Evolutionary conservation across 225 moss, liverwort and hornwort genomes (phyloP), one percentile per base, ranked within the genome.

Genomic region (Pleurozium schreberi): DNA sequence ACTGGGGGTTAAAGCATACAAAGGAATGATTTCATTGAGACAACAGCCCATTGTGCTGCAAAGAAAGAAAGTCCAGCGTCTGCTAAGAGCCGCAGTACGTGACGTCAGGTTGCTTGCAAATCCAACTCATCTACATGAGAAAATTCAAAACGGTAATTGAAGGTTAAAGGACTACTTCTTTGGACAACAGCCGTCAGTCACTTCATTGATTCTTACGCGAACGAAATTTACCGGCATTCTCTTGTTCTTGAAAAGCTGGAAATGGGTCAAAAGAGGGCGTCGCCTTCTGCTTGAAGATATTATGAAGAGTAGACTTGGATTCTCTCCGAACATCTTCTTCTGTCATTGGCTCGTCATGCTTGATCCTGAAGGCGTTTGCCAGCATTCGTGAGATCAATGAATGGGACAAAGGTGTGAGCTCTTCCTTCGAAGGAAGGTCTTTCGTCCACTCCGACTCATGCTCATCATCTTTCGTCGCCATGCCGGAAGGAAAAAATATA

Each of bases 381-480:
- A 98, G 91, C 69, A 94, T 94, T 81, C 88, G 92, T 63, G 97
- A 95, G 55, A 97, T 95, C 63, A 97, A 92, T 11, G 95, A 87
- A 71, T 98, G 95, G 21, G 95, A 93, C 57, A 97, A 93, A 57
- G 98, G 97, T 27, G 95, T 96, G 47, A 98, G 94, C 79, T 98
- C 97, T 45, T 95, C 93, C 68, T 92, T 90, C 45, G 94, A 91
- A 28, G 96, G 97, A 71, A 98, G 94, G 43, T 96, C 98, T 75
- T 92, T 92, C 88, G 95, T 96, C 97, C 98, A 98, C 80, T 98
- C 96, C 84, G 91, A 92, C 84, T 97, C 95, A 76, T 91, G 93
- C 62, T 94, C 95, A 70, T 93, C 91, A 84, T 96, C 97, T 82
- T 94, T 94, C 85, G 91, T 91, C 87, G 81, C 93, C 91, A 88